Evolutionary conservation across 495 filamentous ascomycete genomes (phyloP).

Genomic region (Geoglossum glabrum): DNA sequence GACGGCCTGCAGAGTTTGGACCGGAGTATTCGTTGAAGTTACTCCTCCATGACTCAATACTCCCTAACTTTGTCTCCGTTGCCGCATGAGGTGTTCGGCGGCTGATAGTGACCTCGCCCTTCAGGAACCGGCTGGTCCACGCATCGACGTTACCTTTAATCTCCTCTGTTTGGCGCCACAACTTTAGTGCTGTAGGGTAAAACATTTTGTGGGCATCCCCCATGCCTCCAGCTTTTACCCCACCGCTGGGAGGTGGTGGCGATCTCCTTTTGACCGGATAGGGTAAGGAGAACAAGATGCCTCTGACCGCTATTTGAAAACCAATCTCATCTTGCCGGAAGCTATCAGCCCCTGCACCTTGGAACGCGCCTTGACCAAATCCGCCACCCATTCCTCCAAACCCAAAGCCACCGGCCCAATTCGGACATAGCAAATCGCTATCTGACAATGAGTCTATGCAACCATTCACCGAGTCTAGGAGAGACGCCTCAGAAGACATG

Average conservation of each 20-base stretch:
- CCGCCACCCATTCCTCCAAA: conserved; percentile 22
- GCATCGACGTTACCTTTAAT: conserved; percentile 47
- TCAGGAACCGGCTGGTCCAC: conserved; percentile 30
- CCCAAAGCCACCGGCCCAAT: conserved; percentile 16
- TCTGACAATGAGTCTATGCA: conserved; percentile 78
- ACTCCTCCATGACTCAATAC: conserved; percentile 3
- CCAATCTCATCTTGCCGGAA: conserved; percentile 81
- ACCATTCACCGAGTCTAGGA: conserved; percentile 42
- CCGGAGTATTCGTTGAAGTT: neutral
- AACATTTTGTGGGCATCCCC: conserved; percentile 64
- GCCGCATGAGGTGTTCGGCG: neutral
- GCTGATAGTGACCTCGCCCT: conserved; percentile 9
- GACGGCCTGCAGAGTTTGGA: neutral
- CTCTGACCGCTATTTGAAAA: conserved; percentile 72
- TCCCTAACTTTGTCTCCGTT: neutral
- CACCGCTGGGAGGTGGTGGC: conserved; percentile 15
- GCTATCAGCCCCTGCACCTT: conserved; percentile 39
- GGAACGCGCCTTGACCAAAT: conserved; percentile 16
- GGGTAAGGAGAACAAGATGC: conserved; percentile 65
- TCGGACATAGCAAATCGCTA: conserved; percentile 54
- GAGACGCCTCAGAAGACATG: conserved; percentile 30
- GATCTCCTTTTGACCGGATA: conserved; percentile 53
- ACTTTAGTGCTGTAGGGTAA: conserved; percentile 56
- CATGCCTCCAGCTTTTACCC: conserved; percentile 15
- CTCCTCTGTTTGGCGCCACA: conserved; percentile 65